Conservation (phyloP, 345 rosid species). For the Pugionium dolabratum region DNA sequence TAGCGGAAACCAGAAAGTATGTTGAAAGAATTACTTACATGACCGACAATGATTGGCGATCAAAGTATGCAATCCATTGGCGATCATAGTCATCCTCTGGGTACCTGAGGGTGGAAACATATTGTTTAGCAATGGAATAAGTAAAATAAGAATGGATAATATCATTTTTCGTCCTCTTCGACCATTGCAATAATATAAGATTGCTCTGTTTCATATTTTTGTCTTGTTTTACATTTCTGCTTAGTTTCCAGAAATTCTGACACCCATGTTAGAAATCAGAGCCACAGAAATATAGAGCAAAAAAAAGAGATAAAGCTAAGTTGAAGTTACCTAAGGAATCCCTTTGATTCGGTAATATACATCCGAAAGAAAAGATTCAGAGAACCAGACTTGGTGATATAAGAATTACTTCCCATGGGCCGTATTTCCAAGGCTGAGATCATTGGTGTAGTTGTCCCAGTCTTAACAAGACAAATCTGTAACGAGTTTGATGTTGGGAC, state of each 20-base stretch:
- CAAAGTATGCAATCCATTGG: neutral
- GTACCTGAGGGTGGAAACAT: conserved; percentile 33
- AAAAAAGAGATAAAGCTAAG: neutral
- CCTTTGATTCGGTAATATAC: conserved; percentile 6
- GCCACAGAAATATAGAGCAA: neutral
- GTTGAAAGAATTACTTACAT: conserved; percentile 46
- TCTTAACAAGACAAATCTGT: conserved; percentile 55
- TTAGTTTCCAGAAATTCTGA: neutral
- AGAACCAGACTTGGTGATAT: conserved; percentile 29
- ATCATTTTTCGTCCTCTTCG: neutral
- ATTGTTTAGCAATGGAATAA: neutral
- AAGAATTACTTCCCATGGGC: conserved; percentile 13
- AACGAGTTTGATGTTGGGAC: conserved; percentile 30
- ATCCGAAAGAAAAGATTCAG: neutral
- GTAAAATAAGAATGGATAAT: neutral
- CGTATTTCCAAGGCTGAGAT: conserved; percentile 49
- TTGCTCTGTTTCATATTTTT: neutral
- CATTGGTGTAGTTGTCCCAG: conserved; percentile 36
- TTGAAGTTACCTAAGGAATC: neutral
- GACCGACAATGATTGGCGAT: conserved; percentile 30
- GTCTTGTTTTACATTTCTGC: neutral
- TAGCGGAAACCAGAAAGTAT: neutral
- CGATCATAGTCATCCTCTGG: conserved; percentile 45
- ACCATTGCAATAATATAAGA: neutral
- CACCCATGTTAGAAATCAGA: neutral